These are phyloP conservation scores for Sporobolomyces phaffii DNA, from an alignment of 768 basidiomycete genomes.

Conservation along the genomic window DNA sequence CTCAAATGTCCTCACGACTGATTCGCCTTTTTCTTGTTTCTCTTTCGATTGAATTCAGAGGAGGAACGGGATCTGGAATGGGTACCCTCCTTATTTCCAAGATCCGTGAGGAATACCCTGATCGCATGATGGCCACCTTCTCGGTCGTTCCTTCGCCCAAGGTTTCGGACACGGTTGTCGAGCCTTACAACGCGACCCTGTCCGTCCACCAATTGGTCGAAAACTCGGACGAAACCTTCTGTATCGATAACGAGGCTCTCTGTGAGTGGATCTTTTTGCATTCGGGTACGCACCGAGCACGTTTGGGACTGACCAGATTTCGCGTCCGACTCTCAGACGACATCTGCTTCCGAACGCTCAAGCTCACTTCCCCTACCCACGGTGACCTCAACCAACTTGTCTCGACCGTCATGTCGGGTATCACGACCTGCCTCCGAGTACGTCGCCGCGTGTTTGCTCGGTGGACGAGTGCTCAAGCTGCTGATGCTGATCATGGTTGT, in stretches of 20 bases:
- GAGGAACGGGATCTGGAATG: conserved; percentile 99
- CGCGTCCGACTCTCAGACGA: conserved; percentile 55
- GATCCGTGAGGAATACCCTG: conserved; percentile 97
- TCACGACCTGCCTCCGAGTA: conserved; percentile 87
- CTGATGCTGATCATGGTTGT: not conserved
- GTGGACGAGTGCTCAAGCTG: too few relatives aligned
- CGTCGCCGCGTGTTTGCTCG: conserved; percentile 10
- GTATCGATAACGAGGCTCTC: conserved; percentile 98
- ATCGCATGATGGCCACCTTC: conserved; percentile 99
- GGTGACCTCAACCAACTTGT: conserved; percentile 98
- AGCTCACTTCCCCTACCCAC: conserved; percentile 87
- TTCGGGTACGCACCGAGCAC: too few relatives aligned
- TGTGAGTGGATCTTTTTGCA: too few relatives aligned
- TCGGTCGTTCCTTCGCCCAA: conserved; percentile 72
- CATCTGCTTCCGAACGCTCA: conserved; percentile 96
- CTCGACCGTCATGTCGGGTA: conserved; percentile 96
- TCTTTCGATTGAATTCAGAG: conserved; percentile 58
- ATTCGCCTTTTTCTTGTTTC: not conserved
- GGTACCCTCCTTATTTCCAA: conserved; percentile 98
- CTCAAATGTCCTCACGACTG: not conserved
- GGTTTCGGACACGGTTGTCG: conserved; percentile 95
- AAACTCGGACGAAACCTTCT: conserved; percentile 99
- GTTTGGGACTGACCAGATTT: not conserved
- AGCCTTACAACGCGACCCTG: conserved; percentile 98
- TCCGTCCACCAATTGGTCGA: conserved; percentile 98